Conservation (phyloP, 176 grass and related monocot genomes). For the Ananas comosus region DNA sequence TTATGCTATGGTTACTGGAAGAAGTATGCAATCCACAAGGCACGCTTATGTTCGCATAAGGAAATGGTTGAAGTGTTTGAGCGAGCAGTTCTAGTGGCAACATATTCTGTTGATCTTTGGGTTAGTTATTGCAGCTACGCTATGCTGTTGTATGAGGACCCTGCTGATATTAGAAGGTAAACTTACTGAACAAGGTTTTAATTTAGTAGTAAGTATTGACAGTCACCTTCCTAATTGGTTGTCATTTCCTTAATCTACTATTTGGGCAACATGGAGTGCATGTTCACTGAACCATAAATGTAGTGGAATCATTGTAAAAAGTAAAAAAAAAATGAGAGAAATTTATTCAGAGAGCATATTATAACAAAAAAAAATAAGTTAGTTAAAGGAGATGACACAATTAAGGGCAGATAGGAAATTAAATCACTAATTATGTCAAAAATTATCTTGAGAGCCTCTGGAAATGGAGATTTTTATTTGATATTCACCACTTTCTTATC, state of each 20-base stretch:
- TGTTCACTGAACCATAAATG: neutral
- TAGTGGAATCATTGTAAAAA: neutral
- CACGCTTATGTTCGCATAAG: slow-evolving; percentile 37
- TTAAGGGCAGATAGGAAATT: too few species aligned
- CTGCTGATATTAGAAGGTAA: slow-evolving; percentile 77
- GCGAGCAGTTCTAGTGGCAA: slow-evolving; percentile 49
- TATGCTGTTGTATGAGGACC: slow-evolving; percentile 53
- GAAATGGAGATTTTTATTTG: too few species aligned
- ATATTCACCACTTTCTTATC: too few species aligned
- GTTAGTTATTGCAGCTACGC: slow-evolving; percentile 74
- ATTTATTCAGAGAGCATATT: neutral
- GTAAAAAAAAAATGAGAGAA: neutral
- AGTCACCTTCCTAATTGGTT: neutral
- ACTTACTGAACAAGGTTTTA: neutral
- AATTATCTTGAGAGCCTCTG: too few species aligned
- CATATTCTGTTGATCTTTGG: slow-evolving; percentile 70
- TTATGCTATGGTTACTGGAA: slow-evolving; percentile 80
- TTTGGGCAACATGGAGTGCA: neutral
- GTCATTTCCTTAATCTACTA: slow-evolving; percentile 5
- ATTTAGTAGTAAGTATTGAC: neutral
- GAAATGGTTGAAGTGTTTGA: slow-evolving; percentile 58
- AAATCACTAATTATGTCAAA: too few species aligned
- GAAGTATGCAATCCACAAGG: slow-evolving; percentile 63
- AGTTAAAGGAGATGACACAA: too few species aligned
- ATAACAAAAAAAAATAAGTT: too few species aligned